Percentiles rank a stretch among this genome's conserved stretches.
These are phyloP conservation scores for Seminavis robusta DNA, from an alignment of 108 stramenopile genomes.

Conservation along the genomic window DNA sequence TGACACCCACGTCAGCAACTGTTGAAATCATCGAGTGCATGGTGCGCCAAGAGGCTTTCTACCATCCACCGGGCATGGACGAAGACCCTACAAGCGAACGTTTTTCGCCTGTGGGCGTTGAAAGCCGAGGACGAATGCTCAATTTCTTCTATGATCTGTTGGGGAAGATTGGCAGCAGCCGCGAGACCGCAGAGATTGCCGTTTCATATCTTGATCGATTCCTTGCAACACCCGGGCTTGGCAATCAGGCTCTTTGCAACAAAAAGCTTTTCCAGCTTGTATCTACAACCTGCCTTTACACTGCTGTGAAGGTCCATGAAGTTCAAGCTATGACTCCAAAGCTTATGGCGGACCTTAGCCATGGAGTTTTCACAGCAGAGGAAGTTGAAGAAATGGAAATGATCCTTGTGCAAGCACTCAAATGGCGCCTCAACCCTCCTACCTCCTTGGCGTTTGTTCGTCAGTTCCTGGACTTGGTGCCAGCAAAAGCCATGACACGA, in stretches of 20 bases:
- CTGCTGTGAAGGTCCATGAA: constrained; percentile 69
- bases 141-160: constrained; percentile 63
- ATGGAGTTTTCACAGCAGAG: constrained; percentile 34
- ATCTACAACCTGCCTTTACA: constrained; percentile 57
- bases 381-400: constrained; percentile 60
- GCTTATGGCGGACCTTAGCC: constrained; percentile 54
- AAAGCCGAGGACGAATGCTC: constrained; percentile 49
- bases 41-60: too few species aligned
- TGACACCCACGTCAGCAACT: too few species aligned
- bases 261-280: constrained; percentile 61
- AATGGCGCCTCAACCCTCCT: constrained; percentile 49
- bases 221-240: constrained; percentile 16
- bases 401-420: constrained; percentile 24
- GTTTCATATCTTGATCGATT: constrained; percentile 61
- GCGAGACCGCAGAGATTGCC: constrained; percentile 59
- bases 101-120: constrained; percentile 32
- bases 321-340: constrained; percentile 42
- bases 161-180: constrained; percentile 50
- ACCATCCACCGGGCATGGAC: too few species aligned
- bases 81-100: too few species aligned
- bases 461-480: constrained; percentile 8
- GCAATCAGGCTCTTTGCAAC: constrained; percentile 18
- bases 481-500: background rate
- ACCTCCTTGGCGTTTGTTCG: constrained; percentile 22
- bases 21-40: too few species aligned